Evolutionary conservation across 2,329 filamentous ascomycete genomes (phyloP).

Genomic region (Pseudocercospora crystallina): DNA sequence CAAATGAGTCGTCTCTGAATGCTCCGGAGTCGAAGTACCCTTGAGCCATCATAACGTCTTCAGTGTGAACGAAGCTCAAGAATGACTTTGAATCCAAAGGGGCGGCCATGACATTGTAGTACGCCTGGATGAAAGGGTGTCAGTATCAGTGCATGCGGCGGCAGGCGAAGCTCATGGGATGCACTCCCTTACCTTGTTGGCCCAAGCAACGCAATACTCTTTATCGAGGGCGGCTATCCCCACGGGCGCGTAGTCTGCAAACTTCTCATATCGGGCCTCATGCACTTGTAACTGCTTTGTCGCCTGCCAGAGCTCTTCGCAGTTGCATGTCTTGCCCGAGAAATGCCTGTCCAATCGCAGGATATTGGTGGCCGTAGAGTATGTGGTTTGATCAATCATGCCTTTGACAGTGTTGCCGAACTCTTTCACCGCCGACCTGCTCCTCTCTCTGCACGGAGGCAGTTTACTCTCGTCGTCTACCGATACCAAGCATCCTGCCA

Average conservation of each 20-base stretch:
- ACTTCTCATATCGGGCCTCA: conserved; percentile 19
- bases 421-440: conserved; percentile 19
- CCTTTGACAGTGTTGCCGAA: conserved; percentile 16
- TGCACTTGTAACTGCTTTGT: conserved; percentile 15
- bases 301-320: conserved; percentile 19
- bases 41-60: conserved; percentile 16
- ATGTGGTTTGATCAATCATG: conserved; percentile 16
- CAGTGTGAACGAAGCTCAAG: conserved; percentile 17
- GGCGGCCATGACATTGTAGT: conserved; percentile 17
- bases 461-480: conserved; percentile 19
- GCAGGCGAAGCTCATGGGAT: no score
- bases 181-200: conserved; percentile 10
- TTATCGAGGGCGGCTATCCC: conserved; percentile 14
- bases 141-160: no score
- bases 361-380: conserved; percentile 16
- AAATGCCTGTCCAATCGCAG: conserved; percentile 19
- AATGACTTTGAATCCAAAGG: conserved; percentile 15
- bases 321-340: conserved; percentile 18
- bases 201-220: conserved; percentile 20
- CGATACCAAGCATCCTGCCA: conserved; percentile 17
- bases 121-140: conserved; percentile 3
- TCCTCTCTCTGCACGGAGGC: conserved; percentile 17
- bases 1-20: conserved; percentile 15
- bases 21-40: conserved; percentile 14
- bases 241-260: conserved; percentile 22